These are phyloP conservation scores for Phalaenopsis aphrodite DNA, from an alignment of 106 monocot species.

Conservation along the genomic window DNA sequence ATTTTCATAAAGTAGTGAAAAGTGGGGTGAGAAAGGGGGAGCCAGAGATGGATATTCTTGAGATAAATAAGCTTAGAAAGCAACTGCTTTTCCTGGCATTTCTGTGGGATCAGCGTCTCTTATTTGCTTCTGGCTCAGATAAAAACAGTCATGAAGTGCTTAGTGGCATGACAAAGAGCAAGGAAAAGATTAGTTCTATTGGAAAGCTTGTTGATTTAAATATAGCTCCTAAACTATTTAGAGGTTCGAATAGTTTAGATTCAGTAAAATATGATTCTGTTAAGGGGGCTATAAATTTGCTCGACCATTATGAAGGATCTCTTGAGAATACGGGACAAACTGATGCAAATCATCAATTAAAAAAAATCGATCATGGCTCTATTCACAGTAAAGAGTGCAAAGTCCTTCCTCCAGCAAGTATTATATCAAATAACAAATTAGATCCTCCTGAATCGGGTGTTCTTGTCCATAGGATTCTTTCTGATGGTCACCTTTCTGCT, in stretches of 20 bases:
- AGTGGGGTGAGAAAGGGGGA: conserved; percentile 33
- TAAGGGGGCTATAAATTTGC: conserved; percentile 5
- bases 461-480: conserved; percentile 35
- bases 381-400: conserved; percentile 14
- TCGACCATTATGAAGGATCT: conserved; percentile 14
- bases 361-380: conserved; percentile 11
- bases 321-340: conserved; percentile 11
- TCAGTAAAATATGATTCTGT: conserved; percentile 15
- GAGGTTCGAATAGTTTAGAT: conserved; percentile 11
- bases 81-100: conserved; percentile 59
- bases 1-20: conserved; percentile 33
- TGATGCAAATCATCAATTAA: conserved; percentile 11
- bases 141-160: conserved; percentile 12
- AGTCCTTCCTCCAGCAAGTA: conserved; percentile 9
- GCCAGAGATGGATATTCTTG: conserved; percentile 69
- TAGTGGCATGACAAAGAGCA: conserved; percentile 7
- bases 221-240: conserved; percentile 16
- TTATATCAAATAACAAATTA: conserved; percentile 18
- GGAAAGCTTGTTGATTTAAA: conserved; percentile 25
- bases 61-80: conserved; percentile 59
- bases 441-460: conserved; percentile 27
- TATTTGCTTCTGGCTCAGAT: conserved; percentile 28
- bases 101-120: conserved; percentile 70
- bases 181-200: conserved; percentile 22
- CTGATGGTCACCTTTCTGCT: conserved; percentile 56